Conservation (phyloP, 768 basidiomycete genomes). For the Boletus pseudopeckii region DNA sequence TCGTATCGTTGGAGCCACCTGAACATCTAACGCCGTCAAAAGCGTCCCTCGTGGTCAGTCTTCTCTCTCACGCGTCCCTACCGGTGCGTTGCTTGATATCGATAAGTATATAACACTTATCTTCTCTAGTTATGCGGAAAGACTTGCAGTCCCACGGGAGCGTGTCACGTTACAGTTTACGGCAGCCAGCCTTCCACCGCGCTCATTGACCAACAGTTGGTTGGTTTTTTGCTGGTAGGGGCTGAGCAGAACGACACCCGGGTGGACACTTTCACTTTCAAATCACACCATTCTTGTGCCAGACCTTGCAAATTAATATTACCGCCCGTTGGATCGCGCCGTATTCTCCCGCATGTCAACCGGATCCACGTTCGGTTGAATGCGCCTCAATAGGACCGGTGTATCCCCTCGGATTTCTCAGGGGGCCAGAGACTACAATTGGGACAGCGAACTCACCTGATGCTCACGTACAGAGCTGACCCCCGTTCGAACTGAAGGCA, state of each 20-base stretch:
- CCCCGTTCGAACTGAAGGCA: neutral
- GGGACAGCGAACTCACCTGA: neutral
- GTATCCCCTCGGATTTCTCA: constrained; percentile 26
- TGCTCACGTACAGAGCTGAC: constrained; percentile 1
- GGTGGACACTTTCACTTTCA: neutral
- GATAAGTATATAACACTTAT: neutral
- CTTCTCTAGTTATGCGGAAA: neutral
- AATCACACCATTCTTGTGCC: neutral
- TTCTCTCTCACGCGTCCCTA: neutral
- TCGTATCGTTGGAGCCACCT: neutral
- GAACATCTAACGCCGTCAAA: neutral
- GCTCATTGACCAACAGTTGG: neutral
- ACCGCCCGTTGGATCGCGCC: neutral
- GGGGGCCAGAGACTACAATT: neutral
- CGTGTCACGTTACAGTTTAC: neutral
- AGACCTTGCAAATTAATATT: neutral
- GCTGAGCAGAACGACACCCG: neutral
- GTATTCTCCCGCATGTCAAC: neutral
- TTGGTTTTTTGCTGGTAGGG: neutral
- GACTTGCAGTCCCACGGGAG: neutral
- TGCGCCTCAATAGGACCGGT: neutral
- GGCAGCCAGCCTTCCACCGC: neutral
- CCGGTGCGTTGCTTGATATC: neutral
- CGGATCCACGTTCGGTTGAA: neutral
- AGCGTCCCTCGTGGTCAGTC: neutral